Base-by-base conservation (phyloP, 495 filamentous ascomycete genomes). In the Lentithecium fluviatile region DNA sequence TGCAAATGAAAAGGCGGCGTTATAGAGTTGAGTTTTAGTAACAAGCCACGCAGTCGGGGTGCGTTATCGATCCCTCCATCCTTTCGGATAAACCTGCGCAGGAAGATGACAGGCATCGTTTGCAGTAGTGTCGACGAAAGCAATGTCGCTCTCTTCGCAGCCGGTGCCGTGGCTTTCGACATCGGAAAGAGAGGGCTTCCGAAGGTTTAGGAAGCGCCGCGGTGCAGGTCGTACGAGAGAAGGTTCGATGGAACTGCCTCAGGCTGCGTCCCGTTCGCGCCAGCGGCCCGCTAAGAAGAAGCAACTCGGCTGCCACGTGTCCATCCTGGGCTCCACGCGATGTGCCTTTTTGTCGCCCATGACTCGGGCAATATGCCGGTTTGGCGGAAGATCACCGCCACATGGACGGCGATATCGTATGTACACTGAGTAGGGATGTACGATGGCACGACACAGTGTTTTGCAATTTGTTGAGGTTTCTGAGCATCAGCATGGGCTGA, bases 271-370 rank as follows among this genome's bases (percentile, higher is more conserved):
- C 37, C 52, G 53, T 64, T 64, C 53, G 57, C 60, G 60, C 60
- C 34, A 58, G 53, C 60, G 60, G 60, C 24, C 59, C 60, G 60
- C 52, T 50, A 54, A 19, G 51, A 52, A 54, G 29, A 50, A 38
- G 34, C 46, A 53, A 42, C 15, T 62, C 34, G 60, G 60, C 60
- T 57, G 60, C 60, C 60, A 64, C 60, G 60, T 64, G 60, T 57
- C 25, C 32, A 37, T 60, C 56, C 48, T 57, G 36, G 60, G 21
- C 29, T 38, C 53, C 60, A 58, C 59, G 59, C 59, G 59, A 55
- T 56, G 5, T 56, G 21, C 50, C 40, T 54, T 53, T 56, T 17
- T 49, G n/a, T 45, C 26, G 45, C 47, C 52, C 45, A 61, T 57
- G 60, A 58, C 60, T 64, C 54, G 29, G 47, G 32, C 25, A 45